A percentile compares a stretch with the other conserved stretches of the same genome.
These are phyloP conservation scores for Hydnomerulius pinastri DNA, from an alignment of 768 basidiomycete species.

Conservation along the genomic window DNA sequence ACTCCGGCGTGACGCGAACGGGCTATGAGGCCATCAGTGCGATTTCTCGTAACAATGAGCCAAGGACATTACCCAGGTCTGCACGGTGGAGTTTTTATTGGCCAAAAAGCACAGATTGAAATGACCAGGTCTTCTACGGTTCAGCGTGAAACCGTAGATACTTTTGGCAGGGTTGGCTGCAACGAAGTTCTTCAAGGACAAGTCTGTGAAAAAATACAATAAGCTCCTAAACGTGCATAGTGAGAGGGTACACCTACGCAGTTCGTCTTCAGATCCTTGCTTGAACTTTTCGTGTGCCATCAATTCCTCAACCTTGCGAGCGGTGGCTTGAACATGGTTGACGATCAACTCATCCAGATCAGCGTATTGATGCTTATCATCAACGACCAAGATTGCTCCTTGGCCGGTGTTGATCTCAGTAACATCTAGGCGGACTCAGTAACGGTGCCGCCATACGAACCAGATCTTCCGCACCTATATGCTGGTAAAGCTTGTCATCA, in stretches of 20 bases:
- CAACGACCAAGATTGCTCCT: slow-evolving; percentile 69
- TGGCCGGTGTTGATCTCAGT: slow-evolving; percentile 79
- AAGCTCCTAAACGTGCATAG: background rate
- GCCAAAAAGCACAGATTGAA: slow-evolving; percentile 93
- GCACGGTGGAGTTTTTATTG: slow-evolving; percentile 86
- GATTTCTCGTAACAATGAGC: background rate
- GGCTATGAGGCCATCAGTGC: slow-evolving; percentile 48
- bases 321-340: slow-evolving; percentile 94
- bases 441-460: background rate
- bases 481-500: slow-evolving; percentile 92
- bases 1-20: slow-evolving; percentile 83
- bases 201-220: slow-evolving; percentile 48
- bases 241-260: slow-evolving; percentile 62
- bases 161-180: slow-evolving; percentile 93
- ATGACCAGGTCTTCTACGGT: slow-evolving; percentile 88
- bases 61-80: slow-evolving; percentile 72
- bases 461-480: slow-evolving; percentile 68
- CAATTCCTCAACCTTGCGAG: slow-evolving; percentile 89
- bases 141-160: slow-evolving; percentile 93
- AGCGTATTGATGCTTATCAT: slow-evolving; percentile 77
- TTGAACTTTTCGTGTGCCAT: slow-evolving; percentile 97
- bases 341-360: slow-evolving; percentile 98
- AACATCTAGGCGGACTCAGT: slow-evolving; percentile 56
- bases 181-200: slow-evolving; percentile 86
- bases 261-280: slow-evolving; percentile 80